These are phyloP conservation scores for Hygrophila difformis DNA, from an alignment of 257 asterid genomes.

Conservation along the genomic window DNA sequence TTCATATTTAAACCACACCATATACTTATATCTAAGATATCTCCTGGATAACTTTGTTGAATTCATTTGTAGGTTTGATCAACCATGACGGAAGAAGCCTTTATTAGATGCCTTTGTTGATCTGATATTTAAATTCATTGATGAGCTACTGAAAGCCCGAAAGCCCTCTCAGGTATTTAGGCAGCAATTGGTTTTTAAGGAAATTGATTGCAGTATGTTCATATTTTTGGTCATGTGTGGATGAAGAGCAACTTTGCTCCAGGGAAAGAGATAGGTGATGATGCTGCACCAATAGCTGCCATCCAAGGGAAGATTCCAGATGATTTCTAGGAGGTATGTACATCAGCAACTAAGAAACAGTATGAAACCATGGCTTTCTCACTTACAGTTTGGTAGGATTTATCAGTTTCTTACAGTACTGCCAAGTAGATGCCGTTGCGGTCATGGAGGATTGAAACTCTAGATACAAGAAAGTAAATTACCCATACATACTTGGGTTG, in stretches of 20 bases:
- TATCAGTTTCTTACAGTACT: not conserved
- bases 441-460: too few relatives aligned
- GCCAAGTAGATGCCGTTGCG: not conserved
- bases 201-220: not conserved
- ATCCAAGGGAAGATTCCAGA: slow-evolving; percentile 44
- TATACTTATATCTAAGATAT: too few relatives aligned
- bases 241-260: slow-evolving; percentile 59
- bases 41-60: too few relatives aligned
- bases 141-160: slow-evolving; percentile 42
- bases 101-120: slow-evolving; percentile 41
- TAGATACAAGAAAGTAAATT: too few relatives aligned
- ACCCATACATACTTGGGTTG: too few relatives aligned
- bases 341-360: slow-evolving; percentile 68
- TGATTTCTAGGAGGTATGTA: slow-evolving; percentile 53
- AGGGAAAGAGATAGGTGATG: slow-evolving; percentile 46
- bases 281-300: slow-evolving; percentile 17
- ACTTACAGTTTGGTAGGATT: not conserved
- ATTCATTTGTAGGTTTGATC: too few relatives aligned
- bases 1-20: too few relatives aligned
- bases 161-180: slow-evolving; percentile 81
- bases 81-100: too few relatives aligned
- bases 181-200: not conserved
- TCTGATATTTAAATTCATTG: slow-evolving; percentile 29
- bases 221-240: not conserved
- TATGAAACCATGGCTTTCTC: not conserved